These are phyloP conservation scores for Phytophthora aleatoria DNA, from an alignment of 352 stramenopile species.

Conservation along the genomic window DNA sequence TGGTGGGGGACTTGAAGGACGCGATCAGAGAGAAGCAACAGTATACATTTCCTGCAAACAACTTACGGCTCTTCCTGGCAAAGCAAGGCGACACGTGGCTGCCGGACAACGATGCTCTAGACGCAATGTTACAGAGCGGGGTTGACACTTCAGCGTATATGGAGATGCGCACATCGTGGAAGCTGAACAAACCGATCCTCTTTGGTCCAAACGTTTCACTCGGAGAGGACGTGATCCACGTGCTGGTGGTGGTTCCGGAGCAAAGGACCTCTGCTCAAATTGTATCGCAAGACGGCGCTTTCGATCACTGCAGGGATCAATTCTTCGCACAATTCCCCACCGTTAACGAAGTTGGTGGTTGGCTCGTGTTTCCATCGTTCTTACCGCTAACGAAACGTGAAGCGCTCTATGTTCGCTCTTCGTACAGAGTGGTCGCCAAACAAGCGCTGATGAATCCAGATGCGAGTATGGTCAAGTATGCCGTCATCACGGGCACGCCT, in stretches of 20 bases:
- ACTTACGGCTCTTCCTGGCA: conserved; percentile 17
- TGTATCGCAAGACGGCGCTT: not conserved
- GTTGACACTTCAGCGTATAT: conserved; percentile 8
- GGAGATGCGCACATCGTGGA: conserved; percentile 21
- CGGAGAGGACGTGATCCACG: no score
- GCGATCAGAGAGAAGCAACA: conserved; percentile 13
- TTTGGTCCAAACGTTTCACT: no score
- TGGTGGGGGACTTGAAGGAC: no score
- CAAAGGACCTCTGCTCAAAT: not conserved
- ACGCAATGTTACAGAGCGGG: conserved; percentile 11
- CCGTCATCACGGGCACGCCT: conserved; percentile 2
- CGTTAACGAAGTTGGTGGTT: conserved; percentile 3
- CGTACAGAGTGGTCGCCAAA: not conserved
- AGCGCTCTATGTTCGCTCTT: conserved; percentile 1
- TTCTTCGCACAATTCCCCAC: conserved; percentile 5
- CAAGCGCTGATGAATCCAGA: conserved; percentile 1
- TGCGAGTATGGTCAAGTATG: conserved; percentile 1
- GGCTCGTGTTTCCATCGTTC: not conserved
- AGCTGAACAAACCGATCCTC: conserved; percentile 12
- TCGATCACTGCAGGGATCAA: conserved; percentile 3
- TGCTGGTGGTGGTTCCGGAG: conserved; percentile 4
- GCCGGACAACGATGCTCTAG: conserved; percentile 10
- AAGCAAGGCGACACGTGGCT: conserved; percentile 12
- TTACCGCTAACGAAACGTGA: conserved; percentile 1
- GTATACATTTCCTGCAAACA: not conserved